phyloP scores from a whole-genome alignment of 164 flowering plant species.

The Berberis thunbergii region DNA sequence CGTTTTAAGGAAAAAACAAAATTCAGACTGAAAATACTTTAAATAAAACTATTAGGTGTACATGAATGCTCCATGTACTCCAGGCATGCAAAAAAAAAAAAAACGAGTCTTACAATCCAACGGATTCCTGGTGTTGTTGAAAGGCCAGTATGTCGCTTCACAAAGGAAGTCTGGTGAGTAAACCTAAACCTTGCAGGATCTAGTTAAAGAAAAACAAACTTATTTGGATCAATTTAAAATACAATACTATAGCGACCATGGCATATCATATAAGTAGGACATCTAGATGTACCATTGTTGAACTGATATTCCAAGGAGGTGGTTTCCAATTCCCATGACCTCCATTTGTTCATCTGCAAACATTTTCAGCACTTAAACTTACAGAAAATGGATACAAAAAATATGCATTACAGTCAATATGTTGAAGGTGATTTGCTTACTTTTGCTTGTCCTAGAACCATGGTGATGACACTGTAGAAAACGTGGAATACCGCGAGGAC shows the following conservation, averaged over 20 bases:
- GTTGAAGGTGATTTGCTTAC: conserved; percentile 22
- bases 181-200: conserved; percentile 68
- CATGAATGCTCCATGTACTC: no score
- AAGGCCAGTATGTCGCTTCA: conserved; percentile 37
- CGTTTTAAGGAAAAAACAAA: no score
- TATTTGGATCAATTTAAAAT: no score
- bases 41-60: no score
- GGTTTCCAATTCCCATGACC: conserved; percentile 58
- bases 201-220: conserved; percentile 12
- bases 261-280: not conserved
- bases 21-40: no score
- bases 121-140: conserved; percentile 39
- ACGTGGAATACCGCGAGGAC: conserved; percentile 63
- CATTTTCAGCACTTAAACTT: not conserved
- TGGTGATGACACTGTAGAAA: conserved; percentile 48
- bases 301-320: conserved; percentile 50
- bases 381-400: not conserved
- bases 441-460: conserved; percentile 44
- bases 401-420: not conserved
- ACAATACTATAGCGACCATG: no score
- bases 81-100: not conserved
- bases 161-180: conserved; percentile 60
- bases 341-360: conserved; percentile 62
- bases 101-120: conserved; percentile 49
- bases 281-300: conserved; percentile 32